Conservation (phyloP, 176 grass and related monocot species). For the Cenchrus americanus region DNA sequence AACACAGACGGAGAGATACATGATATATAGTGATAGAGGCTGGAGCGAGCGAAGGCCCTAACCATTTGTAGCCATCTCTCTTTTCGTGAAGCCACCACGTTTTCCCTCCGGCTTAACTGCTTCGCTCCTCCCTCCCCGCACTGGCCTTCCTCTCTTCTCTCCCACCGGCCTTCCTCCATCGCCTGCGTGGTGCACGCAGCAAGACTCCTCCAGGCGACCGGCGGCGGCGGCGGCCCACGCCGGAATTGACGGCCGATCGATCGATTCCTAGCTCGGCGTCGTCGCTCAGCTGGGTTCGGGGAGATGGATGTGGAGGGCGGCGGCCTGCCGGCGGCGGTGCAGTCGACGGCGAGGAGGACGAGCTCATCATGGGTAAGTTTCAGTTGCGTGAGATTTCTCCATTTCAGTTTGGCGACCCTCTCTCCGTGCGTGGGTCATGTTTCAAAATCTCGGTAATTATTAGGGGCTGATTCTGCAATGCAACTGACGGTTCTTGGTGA, state of each 20-base stretch:
- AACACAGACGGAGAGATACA: neutral
- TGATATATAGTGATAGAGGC: neutral
- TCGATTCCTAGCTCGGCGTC: neutral
- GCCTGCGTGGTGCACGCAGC: constrained; percentile 18
- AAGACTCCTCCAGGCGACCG: neutral
- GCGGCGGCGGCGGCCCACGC: neutral
- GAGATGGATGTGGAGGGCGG: constrained; percentile 43
- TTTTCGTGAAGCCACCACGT: constrained; percentile 64
- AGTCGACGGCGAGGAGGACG: constrained; percentile 19
- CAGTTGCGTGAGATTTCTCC: neutral
- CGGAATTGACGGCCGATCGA: neutral
- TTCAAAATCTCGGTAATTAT: neutral
- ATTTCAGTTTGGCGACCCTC: neutral
- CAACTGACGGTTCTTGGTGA: constrained; percentile 9
- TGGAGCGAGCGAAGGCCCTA: neutral
- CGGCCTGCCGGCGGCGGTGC: neutral
- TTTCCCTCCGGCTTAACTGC: constrained; percentile 60
- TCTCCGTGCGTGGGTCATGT: neutral
- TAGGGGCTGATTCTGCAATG: constrained; percentile 6
- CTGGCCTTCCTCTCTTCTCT: neutral
- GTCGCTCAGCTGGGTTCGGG: neutral
- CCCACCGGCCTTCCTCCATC: neutral
- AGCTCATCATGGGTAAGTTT: constrained; percentile 48
- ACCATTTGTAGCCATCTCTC: constrained; percentile 48
- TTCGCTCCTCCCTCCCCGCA: constrained; percentile 34